Conservation (phyloP, 352 stramenopile species). For the Pythium coloratum region DNA sequence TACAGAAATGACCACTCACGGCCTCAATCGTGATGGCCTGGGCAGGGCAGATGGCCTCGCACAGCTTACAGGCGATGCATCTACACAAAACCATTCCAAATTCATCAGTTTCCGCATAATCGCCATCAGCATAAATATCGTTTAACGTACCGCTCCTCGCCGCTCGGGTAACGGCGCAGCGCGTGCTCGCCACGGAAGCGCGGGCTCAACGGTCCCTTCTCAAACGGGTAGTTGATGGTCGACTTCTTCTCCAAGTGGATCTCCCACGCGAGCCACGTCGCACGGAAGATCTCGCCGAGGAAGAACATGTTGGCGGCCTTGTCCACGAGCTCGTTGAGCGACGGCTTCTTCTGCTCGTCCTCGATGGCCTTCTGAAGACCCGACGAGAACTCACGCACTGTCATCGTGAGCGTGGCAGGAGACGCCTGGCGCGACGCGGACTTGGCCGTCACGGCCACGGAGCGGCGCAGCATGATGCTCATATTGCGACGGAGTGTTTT, state of each 20-base stretch:
- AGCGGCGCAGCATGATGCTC: slow-evolving; percentile 58
- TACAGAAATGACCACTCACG: slow-evolving; percentile 24
- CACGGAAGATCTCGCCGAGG: slow-evolving; percentile 77
- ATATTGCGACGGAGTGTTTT: slow-evolving; percentile 9
- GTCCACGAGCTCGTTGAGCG: slow-evolving; percentile 70
- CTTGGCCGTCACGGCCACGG: slow-evolving; percentile 36
- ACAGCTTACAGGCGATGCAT: slow-evolving; percentile 99
- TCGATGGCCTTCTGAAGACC: slow-evolving; percentile 18
- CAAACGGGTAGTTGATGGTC: slow-evolving; percentile 99
- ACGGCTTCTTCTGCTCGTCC: slow-evolving; percentile 53
- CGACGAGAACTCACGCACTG: slow-evolving; percentile 29
- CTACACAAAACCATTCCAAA: slow-evolving; percentile 28
- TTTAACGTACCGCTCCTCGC: slow-evolving; percentile 93
- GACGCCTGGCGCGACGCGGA: slow-evolving; percentile 18
- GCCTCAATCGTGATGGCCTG: slow-evolving; percentile 99
- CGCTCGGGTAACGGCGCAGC: slow-evolving; percentile 97
- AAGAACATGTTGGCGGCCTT: slow-evolving; percentile 87
- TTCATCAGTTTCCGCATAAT: not conserved
- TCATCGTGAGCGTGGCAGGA: slow-evolving; percentile 20
- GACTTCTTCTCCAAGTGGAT: slow-evolving; percentile 91
- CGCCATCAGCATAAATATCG: not conserved
- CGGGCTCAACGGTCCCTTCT: slow-evolving; percentile 95
- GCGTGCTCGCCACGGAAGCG: slow-evolving; percentile 99
- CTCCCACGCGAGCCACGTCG: slow-evolving; percentile 79
- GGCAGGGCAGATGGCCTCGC: slow-evolving; percentile 98